Conservation (phyloP, 148 eudicot genomes). For the Rheum nobile region DNA sequence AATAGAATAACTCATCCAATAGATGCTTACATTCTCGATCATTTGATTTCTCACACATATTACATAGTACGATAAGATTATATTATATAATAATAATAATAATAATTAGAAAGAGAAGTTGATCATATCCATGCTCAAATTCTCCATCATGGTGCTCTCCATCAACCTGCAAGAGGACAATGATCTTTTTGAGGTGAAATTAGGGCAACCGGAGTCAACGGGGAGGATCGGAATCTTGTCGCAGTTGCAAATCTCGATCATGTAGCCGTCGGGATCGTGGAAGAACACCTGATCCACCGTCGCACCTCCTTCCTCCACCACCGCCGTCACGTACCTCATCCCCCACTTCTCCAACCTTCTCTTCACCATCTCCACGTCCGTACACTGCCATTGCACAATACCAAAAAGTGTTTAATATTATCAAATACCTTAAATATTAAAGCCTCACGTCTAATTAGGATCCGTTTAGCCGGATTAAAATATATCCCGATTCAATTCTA, state of each 20-base stretch:
- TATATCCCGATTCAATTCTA: too few species aligned
- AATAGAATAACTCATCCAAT: too few species aligned
- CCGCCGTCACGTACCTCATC: conserved; percentile 12
- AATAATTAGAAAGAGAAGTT: conserved; percentile 17
- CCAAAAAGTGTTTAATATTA: background rate
- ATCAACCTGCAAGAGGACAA: conserved; percentile 9
- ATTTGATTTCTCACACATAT: too few species aligned
- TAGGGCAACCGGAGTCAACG: background rate
- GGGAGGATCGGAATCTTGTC: conserved; percentile 25
- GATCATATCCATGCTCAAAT: conserved; percentile 24
- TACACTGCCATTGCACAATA: conserved; percentile 12
- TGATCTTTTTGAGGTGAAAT: background rate
- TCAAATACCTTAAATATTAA: too few species aligned
- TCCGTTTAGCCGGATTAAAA: too few species aligned
- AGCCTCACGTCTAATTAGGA: too few species aligned
- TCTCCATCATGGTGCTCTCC: conserved; percentile 24
- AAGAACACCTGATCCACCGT: conserved; percentile 34
- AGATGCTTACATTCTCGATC: too few species aligned
- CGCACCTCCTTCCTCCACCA: conserved; percentile 24
- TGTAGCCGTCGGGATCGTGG: conserved; percentile 36
- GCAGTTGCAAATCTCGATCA: conserved; percentile 33
- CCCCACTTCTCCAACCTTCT: conserved; percentile 20
- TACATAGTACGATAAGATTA: too few species aligned
- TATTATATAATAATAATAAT: too few species aligned
- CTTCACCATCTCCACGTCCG: conserved; percentile 20